Conservation (phyloP, 352 stramenopile genomes). For the Bremia lactucae region DNA sequence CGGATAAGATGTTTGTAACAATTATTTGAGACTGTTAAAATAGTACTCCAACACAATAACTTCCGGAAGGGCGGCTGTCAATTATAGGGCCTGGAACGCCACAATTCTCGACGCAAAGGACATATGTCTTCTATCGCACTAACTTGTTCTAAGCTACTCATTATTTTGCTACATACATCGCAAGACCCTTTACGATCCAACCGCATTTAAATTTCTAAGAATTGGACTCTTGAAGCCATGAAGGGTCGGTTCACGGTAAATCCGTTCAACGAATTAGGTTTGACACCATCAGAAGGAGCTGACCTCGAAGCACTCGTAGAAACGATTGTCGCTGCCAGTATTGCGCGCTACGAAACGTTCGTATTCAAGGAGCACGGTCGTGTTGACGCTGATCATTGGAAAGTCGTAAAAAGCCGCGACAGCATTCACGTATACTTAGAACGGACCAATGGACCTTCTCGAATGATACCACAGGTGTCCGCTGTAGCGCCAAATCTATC, state of each 20-base stretch:
- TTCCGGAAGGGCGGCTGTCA: too few relatives aligned
- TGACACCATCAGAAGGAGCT: constrained; percentile 18
- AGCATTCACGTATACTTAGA: constrained; percentile 22
- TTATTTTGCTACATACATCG: too few relatives aligned
- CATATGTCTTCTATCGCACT: too few relatives aligned
- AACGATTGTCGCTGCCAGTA: constrained; percentile 19
- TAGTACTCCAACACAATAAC: too few relatives aligned
- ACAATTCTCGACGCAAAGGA: too few relatives aligned
- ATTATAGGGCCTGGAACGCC: too few relatives aligned
- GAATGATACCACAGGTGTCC: constrained; percentile 9
- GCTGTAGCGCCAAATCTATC: constrained; percentile 13
- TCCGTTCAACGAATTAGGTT: constrained; percentile 19
- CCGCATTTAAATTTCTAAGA: too few relatives aligned
- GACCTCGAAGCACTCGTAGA: constrained; percentile 19
- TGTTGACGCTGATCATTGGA: constrained; percentile 20
- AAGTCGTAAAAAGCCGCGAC: constrained; percentile 24
- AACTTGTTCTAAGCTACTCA: too few relatives aligned
- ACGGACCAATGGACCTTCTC: constrained; percentile 8
- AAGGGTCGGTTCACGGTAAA: constrained; percentile 26
- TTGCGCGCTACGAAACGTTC: constrained; percentile 25
- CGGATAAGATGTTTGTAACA: too few relatives aligned
- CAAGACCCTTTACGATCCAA: too few relatives aligned
- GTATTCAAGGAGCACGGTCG: constrained; percentile 18
- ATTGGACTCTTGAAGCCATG: constrained; percentile 4
- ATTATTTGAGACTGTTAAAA: too few relatives aligned